phyloP scores from a whole-genome alignment of 495 filamentous ascomycete species.

The Trichoderma parareesei region DNA sequence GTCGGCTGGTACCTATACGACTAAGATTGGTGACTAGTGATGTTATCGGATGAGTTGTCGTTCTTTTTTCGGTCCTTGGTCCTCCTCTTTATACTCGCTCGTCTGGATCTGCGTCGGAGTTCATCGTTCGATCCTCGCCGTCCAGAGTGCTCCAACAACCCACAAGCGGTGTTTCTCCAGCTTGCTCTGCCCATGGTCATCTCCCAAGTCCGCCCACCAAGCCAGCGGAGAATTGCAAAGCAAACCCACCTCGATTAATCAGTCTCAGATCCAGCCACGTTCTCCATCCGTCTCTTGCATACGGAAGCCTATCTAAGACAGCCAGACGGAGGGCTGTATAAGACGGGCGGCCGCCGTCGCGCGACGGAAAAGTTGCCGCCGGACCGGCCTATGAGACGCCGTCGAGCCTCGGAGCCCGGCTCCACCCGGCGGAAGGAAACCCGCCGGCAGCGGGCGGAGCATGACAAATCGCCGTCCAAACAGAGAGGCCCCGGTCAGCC shows the following conservation, averaged over 20 bases:
- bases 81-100: too few relatives aligned
- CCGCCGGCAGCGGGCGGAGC: neutral
- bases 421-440: constrained; percentile 2
- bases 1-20: neutral
- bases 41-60: neutral
- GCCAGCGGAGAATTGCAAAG: neutral
- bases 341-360: neutral
- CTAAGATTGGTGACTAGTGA: neutral
- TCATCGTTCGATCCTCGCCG: too few relatives aligned
- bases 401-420: neutral
- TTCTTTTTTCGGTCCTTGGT: neutral
- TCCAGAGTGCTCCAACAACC: neutral
- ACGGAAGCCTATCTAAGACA: too few relatives aligned
- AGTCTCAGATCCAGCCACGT: too few relatives aligned
- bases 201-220: neutral
- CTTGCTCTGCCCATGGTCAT: neutral
- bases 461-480: neutral
- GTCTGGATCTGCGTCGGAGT: too few relatives aligned
- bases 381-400: neutral
- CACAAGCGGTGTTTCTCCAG: neutral
- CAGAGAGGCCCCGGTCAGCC: neutral
- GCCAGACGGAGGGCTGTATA: neutral
- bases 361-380: neutral
- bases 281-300: too few relatives aligned
- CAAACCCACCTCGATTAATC: neutral